Evolutionary conservation across 106 monocot species (phyloP), one percentile per base, ranked within the genome.

Genomic region (Allium fistulosum): DNA sequence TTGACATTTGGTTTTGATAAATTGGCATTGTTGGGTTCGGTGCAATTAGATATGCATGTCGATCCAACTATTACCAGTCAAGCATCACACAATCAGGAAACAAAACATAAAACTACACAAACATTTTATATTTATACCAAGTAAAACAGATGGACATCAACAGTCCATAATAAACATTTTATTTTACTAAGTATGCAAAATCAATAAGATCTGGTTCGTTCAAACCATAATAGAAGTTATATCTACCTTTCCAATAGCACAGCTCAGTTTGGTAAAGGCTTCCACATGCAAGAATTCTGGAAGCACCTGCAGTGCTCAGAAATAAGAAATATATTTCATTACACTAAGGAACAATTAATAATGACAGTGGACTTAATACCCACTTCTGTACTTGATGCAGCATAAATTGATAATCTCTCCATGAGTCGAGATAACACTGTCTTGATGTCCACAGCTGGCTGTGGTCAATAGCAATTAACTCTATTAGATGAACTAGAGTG

Each of bases 221-320:
- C 46, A 16, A 53, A 11, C 12, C 12, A 14, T 8, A 55, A 55
- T 15, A 15, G 13, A 53, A 55, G n/a, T 46, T 17, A 47, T n/a
- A 28, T 16, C 13, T 83, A 99, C 99, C 99, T 93, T 93, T 79
- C 99, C 99, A 72, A 99, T 99, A 57, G 87, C 87, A 79, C 52
- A 80, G 67, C 93, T 99, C 68, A 99, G 76, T 69, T 99, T 99
- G 37, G 87, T 75, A 87, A 99, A 99, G 70, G 99, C 99, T 90
- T 93, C 99, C 28, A 99, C 99, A 87, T 93, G 99, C 76, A 99
- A 80, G 68, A 99, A 99, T 71, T 99, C 99, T 61, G 99, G 99
- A 52, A 99, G 73, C 57, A 99, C 69, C 75, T 75, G 69, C 57
- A 69, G 56, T 37, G 57, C 11, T 46, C 8, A 57, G 17, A 69